Base-by-base conservation (phyloP, 2,329 filamentous ascomycete species). In the Sclerotinia nivalis region DNA sequence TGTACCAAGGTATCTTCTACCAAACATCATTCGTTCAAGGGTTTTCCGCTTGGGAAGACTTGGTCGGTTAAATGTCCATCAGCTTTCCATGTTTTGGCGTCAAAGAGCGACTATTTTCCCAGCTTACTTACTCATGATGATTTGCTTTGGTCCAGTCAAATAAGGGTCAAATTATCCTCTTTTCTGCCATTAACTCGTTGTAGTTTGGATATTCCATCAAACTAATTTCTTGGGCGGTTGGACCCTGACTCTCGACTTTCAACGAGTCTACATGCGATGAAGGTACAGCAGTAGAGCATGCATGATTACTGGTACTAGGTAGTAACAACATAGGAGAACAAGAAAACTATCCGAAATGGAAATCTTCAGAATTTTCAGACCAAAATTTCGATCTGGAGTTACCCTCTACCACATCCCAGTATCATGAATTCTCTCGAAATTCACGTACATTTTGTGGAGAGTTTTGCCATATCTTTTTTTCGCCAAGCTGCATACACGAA, bases 401-500 rank as follows among this genome's bases (percentile, higher is more conserved):
- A 4, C 18, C 22, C 20, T 50, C n/a, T 18, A 25, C 20, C 2
- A 9, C 15, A 50, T 50, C 45, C 45, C 5, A 9, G 43, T 8
- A 62, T 62, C 60, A n/a, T 18, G 34, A 7, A 15, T 59, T n/a
- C 5, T 40, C 40, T 28, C n/a, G 7, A 18, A 18, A 59, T 43
- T 34, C 12, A 62, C 43, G 28, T 34, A 49, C 59, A 47, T 31
- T 61, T 47, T 31, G 40, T 61, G 20, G 6, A 25, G 59, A n/a
- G 18, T n/a, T 49, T 10, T n/a, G n/a, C 25, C 28, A 62, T 50
- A n/a, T 37, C 22, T 20, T 50, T 25, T 20, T 50, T 52, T 8
- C 31, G 45, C 47, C 47, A 50, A 64, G 47, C 25, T 64, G 60
- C 47, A 28, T 52, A 64, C 31, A 64, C 60, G 31, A 52, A 40